A percentile compares a stretch with the other conserved stretches of the same genome.
These are phyloP conservation scores for Hymenoscyphus repandus DNA, from an alignment of 2,329 filamentous ascomycete species.

Conservation along the genomic window DNA sequence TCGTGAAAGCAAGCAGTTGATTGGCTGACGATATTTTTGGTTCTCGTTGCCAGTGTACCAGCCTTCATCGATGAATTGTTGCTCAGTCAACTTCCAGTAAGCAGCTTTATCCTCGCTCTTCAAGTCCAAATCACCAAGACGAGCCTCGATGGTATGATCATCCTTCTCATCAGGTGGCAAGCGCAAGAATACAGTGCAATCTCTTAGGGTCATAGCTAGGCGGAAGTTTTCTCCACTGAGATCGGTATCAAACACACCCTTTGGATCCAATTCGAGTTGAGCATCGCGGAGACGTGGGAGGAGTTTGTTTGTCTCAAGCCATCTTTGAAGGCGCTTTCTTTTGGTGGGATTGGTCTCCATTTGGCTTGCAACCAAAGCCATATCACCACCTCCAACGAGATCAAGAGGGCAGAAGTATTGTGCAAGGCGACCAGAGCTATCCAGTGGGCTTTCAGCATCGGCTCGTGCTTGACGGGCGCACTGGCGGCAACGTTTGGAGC, in stretches of 20 bases:
- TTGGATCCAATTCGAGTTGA: constrained; percentile 30
- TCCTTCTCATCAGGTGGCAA: constrained; percentile 36
- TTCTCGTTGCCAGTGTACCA: constrained; percentile 53
- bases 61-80: constrained; percentile 56
- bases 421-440: constrained; percentile 12
- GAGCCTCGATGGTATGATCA: constrained; percentile 41
- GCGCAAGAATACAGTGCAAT: constrained; percentile 71
- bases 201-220: constrained; percentile 73
- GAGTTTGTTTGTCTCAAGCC: constrained; percentile 29
- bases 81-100: constrained; percentile 64
- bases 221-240: constrained; percentile 45
- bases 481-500: constrained; percentile 64
- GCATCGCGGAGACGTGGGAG: constrained; percentile 39
- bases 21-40: constrained; percentile 1
- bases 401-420: constrained; percentile 58
- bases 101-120: constrained; percentile 64
- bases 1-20: background rate
- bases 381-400: constrained; percentile 47
- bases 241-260: constrained; percentile 29
- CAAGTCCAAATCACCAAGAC: constrained; percentile 72
- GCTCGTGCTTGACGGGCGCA: constrained; percentile 48
- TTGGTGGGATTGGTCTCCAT: background rate
- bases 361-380: constrained; percentile 34
- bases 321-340: constrained; percentile 28
- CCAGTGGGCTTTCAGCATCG: constrained; percentile 14